Conservation (phyloP, 306 rosid species). For the Dryas alaskensis region DNA sequence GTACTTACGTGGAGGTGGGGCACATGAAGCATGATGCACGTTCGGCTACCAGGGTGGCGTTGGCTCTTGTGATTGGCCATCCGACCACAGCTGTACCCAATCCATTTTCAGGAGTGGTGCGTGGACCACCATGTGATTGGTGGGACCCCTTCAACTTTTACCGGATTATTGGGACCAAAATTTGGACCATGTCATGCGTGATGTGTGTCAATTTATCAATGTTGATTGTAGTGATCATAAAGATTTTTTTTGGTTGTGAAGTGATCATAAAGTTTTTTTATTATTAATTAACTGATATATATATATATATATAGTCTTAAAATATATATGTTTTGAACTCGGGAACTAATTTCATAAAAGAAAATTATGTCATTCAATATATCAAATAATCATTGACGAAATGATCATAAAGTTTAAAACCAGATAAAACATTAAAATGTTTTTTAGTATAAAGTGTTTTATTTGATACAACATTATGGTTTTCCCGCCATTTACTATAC, state of each 20-base stretch:
- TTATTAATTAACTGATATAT: too few relatives aligned
- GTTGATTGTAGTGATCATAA: not conserved
- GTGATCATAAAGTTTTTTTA: too few relatives aligned
- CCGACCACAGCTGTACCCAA: conserved; percentile 20
- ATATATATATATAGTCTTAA: too few relatives aligned
- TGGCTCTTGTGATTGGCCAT: conserved; percentile 5
- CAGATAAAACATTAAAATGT: not conserved
- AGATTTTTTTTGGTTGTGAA: not conserved
- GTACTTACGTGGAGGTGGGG: conserved; percentile 16
- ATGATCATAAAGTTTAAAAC: not conserved
- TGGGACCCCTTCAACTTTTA: not conserved
- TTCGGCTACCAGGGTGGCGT: conserved; percentile 31
- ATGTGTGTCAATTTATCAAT: not conserved
- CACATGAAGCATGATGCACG: not conserved
- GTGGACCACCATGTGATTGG: conserved; percentile 17
- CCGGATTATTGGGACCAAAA: not conserved
- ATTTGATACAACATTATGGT: not conserved
- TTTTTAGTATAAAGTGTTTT: not conserved
- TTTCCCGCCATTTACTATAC: not conserved
- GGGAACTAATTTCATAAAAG: too few relatives aligned
- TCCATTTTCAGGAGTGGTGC: not conserved
- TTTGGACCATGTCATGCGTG: not conserved
- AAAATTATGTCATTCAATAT: too few relatives aligned
- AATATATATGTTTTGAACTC: too few relatives aligned
- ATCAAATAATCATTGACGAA: not conserved